Percentiles rank a stretch among this genome's conserved stretches.
Conservation (phyloP, 352 stramenopile species). For the Phytophthora pistaciae region DNA sequence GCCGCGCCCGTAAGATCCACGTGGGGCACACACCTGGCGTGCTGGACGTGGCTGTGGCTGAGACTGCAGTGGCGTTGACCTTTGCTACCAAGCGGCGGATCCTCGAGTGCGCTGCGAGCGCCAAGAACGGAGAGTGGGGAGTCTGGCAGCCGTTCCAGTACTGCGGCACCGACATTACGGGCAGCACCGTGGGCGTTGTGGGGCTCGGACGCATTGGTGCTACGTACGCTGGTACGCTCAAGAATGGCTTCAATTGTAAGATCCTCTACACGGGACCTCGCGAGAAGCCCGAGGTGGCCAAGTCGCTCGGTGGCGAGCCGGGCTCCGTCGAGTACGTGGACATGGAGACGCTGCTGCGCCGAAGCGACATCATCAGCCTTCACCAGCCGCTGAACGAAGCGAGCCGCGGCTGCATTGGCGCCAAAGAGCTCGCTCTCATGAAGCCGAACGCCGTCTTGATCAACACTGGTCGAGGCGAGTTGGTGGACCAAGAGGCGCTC, state of each 20-base stretch:
- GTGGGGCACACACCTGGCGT: constrained; percentile 89
- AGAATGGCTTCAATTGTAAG: constrained; percentile 80
- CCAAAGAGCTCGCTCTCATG: constrained; percentile 78
- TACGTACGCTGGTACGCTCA: constrained; percentile 78
- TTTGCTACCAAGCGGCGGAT: constrained; percentile 66
- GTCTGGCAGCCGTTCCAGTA: constrained; percentile 84
- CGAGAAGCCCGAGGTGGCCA: constrained; percentile 59
- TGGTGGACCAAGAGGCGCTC: constrained; percentile 90
- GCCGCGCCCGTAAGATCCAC: constrained; percentile 61
- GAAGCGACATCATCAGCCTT: constrained; percentile 89
- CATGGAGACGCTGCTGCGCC: constrained; percentile 69
- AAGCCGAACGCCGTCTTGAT: constrained; percentile 85
- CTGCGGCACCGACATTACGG: constrained; percentile 71
- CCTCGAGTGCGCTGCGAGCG: constrained; percentile 74
- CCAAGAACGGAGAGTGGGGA: constrained; percentile 78
- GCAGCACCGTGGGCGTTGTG: constrained; percentile 78
- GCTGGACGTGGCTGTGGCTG: constrained; percentile 81
- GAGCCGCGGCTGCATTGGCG: constrained; percentile 78
- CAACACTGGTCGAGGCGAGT: constrained; percentile 91
- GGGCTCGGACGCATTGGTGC: constrained; percentile 90
- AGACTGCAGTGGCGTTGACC: constrained; percentile 74
- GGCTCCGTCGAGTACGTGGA: constrained; percentile 69
- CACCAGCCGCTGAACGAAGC: constrained; percentile 79
- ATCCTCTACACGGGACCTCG: constrained; percentile 80
- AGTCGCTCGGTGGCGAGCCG: constrained; percentile 42